Percentiles rank a stretch among this genome's conserved stretches.
Evolutionary conservation across 495 filamentous ascomycete genomes (phyloP).

Genomic region (Neurospora sp.): DNA sequence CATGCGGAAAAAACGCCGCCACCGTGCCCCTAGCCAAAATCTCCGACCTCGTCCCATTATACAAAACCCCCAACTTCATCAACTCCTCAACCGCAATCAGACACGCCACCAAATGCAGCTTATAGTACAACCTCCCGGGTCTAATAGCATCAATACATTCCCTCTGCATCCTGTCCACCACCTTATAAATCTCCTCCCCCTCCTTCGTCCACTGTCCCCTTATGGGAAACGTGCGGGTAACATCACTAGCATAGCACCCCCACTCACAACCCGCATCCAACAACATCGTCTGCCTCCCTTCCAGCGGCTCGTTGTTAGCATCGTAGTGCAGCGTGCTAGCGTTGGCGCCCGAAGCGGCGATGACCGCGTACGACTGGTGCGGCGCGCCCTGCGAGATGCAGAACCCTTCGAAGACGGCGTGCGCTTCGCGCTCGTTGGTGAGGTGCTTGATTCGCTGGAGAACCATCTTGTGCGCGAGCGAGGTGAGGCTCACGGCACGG

Average conservation of each 20-base stretch:
- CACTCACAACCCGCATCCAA: conserved; percentile 82
- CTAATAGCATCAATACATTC: conserved; percentile 58
- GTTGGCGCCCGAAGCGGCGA: conserved; percentile 66
- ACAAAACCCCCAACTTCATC: conserved; percentile 55
- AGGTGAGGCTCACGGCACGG: conserved; percentile 60
- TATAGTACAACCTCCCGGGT: conserved; percentile 54
- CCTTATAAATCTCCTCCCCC: conserved; percentile 55
- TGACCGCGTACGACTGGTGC: conserved; percentile 76
- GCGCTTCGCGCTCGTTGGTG: conserved; percentile 71
- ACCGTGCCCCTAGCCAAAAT: conserved; percentile 58
- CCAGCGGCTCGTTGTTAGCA: conserved; percentile 61
- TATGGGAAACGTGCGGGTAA: conserved; percentile 82
- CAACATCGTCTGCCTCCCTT: conserved; percentile 58
- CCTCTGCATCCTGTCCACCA: conserved; percentile 76
- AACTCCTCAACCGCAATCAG: conserved; percentile 62
- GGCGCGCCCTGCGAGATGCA: conserved; percentile 63
- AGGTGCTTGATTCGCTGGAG: conserved; percentile 48
- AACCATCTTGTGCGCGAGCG: conserved; percentile 59
- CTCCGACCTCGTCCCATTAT: conserved; percentile 47
- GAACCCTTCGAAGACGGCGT: conserved; percentile 60
- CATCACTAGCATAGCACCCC: conserved; percentile 79
- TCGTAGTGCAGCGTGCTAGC: conserved; percentile 80
- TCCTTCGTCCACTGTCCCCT: conserved; percentile 53
- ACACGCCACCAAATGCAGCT: conserved; percentile 61
- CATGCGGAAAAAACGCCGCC: conserved; percentile 83